Evolutionary conservation across 176 grass and related monocot species (phyloP), one percentile per base, ranked within the genome.

Genomic region (Aegilops speltoides): DNA sequence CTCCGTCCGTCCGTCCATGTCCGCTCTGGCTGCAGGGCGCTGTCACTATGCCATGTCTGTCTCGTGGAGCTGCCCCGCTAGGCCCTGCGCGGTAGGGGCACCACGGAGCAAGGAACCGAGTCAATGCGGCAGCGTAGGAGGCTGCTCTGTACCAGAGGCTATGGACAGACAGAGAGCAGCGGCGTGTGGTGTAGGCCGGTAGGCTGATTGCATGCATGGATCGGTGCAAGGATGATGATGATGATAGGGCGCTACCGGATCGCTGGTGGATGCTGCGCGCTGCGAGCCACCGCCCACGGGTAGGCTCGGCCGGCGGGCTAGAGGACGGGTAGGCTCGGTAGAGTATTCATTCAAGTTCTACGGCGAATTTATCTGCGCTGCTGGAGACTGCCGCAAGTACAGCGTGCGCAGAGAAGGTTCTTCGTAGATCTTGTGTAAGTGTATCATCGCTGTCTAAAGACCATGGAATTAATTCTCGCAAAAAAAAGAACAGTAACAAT

Each of bases 101-200:
- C 31, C 32, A 4, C 46, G 65, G 78, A 75, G 68, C 52, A 65
- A 85, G 82, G 68, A 78, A 56, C 78, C 69, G 69, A 78, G 86
- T 88, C 90, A 91, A 85, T 91, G 82, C 74, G 25, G 80, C 48
- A 32, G 38, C 59, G 26, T 62, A 73, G 33, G 65, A 74, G 20
- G 66, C 15, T 29, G 80, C 80, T 87, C 32, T 78, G 41, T 12
- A 36, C 40, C 5, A 31, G 48, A 74, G 23, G 34, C 24, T 48
- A 75, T 52, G 15, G 4, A 50, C 46, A 16, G 46, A 25, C 64
- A 62, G 60, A 67, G 61, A 54, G n/a, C 83, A 70, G 85, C 82
- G 79, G 60, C 80, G 16, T 7, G 50, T 17, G 48, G 48, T 52
- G 82, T 68, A 85, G 69, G 79, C 45, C 41, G 15, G 76, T 43